Evolutionary conservation across 257 asterid species (phyloP).

Genomic region (Forsythia viridissima): DNA sequence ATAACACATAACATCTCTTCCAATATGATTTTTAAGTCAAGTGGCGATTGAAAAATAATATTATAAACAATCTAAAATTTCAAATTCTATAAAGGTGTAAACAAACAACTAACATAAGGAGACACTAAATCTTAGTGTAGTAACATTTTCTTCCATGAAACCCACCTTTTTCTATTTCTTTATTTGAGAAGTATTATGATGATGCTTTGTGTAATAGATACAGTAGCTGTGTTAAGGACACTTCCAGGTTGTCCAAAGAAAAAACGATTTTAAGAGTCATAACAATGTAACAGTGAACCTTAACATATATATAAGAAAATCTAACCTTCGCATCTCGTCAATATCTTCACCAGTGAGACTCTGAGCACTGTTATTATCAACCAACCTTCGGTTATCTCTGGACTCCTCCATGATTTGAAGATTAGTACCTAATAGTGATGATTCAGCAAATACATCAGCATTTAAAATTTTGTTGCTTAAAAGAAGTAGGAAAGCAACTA

Average conservation of each 20-base stretch:
- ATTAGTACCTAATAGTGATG: constrained; percentile 49
- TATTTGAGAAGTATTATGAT: too few species aligned
- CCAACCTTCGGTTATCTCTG: constrained; percentile 79
- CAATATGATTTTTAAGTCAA: too few species aligned
- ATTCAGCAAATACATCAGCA: constrained; percentile 23
- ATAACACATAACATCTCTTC: too few species aligned
- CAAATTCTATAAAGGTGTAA: too few species aligned
- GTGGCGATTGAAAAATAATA: too few species aligned
- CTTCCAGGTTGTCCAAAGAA: neutral
- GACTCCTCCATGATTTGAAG: constrained; percentile 41
- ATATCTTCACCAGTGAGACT: constrained; percentile 82
- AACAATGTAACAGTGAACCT: constrained; percentile 1
- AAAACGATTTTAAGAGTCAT: constrained; percentile 8
- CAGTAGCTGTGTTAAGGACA: neutral
- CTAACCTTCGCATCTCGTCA: constrained; percentile 74
- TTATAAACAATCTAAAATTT: too few species aligned
- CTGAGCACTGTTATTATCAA: constrained; percentile 93
- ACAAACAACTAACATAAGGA: too few species aligned
- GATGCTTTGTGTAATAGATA: neutral
- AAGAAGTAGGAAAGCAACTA: constrained; percentile 7
- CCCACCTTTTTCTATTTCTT: too few species aligned
- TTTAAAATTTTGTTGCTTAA: neutral
- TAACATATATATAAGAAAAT: neutral
- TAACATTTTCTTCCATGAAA: too few species aligned
- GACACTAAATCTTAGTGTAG: too few species aligned